Evolutionary conservation across 2,329 filamentous ascomycete species (phyloP).

Genomic region (Elsinoe arachidis): DNA sequence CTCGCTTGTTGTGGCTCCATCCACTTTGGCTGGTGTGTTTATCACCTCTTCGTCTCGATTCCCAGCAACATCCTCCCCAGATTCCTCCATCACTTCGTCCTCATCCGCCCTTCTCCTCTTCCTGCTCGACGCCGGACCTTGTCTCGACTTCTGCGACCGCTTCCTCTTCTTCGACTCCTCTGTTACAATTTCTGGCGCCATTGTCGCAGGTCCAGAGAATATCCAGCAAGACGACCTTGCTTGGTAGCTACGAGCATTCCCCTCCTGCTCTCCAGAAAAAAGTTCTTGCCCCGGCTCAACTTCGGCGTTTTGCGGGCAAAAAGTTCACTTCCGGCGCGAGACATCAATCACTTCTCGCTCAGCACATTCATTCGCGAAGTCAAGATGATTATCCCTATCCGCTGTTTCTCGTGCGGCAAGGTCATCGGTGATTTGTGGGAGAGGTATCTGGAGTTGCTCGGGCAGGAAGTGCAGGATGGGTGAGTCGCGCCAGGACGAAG

Average conservation of each 20-base stretch:
- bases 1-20: background rate
- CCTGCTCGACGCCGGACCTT: slow-evolving; percentile 6
- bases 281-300: slow-evolving; percentile 3
- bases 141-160: slow-evolving; percentile 8
- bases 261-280: background rate
- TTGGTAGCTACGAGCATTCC: too few species aligned
- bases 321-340: slow-evolving; percentile 10
- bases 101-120: slow-evolving; percentile 11
- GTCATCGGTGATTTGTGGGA: slow-evolving; percentile 98
- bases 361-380: slow-evolving; percentile 1
- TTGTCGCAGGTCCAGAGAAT: background rate
- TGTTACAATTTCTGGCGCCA: background rate
- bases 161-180: slow-evolving; percentile 11
- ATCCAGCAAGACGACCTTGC: too few species aligned
- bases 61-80: background rate
- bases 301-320: slow-evolving; percentile 9
- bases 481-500: slow-evolving; percentile 17
- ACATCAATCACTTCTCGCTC: background rate
- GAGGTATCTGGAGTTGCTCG: slow-evolving; percentile 80
- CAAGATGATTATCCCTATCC: slow-evolving; percentile 96
- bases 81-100: background rate
- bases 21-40: background rate
- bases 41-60: background rate
- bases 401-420: slow-evolving; percentile 99
- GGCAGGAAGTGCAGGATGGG: slow-evolving; percentile 47